Conservation (phyloP, 2,329 filamentous ascomycete genomes). For the Nemania sp. region DNA sequence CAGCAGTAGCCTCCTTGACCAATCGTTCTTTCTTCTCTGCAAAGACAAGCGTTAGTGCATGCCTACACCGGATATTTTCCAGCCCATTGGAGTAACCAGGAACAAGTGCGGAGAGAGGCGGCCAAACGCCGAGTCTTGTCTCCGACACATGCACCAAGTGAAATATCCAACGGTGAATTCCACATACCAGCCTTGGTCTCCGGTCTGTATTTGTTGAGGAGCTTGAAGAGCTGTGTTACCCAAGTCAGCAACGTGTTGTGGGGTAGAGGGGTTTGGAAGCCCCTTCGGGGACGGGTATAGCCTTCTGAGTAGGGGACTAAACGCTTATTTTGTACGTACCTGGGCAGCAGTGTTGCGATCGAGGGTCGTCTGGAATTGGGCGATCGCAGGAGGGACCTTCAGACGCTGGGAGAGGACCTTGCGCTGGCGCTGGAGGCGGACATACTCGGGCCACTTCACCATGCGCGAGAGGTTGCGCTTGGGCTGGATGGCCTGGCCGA, state of each 20-base stretch:
- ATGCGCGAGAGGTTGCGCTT: slow-evolving; percentile 94
- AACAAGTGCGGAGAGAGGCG: neutral
- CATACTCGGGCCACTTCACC: slow-evolving; percentile 99
- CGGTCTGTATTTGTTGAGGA: slow-evolving; percentile 99
- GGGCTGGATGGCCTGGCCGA: slow-evolving; percentile 98
- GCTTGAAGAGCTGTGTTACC: slow-evolving; percentile 69
- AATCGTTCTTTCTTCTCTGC: slow-evolving; percentile 99
- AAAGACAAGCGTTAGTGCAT: neutral
- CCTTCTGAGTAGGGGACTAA: neutral
- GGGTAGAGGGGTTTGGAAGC: neutral
- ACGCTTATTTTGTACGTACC: slow-evolving; percentile 47
- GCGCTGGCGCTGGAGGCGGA: slow-evolving; percentile 91
- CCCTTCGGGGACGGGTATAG: neutral
- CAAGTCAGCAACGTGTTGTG: neutral
- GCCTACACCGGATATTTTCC: neutral
- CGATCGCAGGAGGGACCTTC: slow-evolving; percentile 86
- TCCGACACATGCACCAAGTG: neutral
- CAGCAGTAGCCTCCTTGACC: slow-evolving; percentile 94
- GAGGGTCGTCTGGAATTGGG: slow-evolving; percentile 57
- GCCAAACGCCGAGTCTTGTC: neutral
- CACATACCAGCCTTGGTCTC: slow-evolving; percentile 77
- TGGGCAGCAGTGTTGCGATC: slow-evolving; percentile 96
- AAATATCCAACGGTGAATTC: neutral
- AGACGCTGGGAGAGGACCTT: slow-evolving; percentile 98
- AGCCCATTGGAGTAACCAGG: neutral